phyloP scores from a whole-genome alignment of 192 early-diverging fungal genomes.

The Umbelopsis sp. region DNA sequence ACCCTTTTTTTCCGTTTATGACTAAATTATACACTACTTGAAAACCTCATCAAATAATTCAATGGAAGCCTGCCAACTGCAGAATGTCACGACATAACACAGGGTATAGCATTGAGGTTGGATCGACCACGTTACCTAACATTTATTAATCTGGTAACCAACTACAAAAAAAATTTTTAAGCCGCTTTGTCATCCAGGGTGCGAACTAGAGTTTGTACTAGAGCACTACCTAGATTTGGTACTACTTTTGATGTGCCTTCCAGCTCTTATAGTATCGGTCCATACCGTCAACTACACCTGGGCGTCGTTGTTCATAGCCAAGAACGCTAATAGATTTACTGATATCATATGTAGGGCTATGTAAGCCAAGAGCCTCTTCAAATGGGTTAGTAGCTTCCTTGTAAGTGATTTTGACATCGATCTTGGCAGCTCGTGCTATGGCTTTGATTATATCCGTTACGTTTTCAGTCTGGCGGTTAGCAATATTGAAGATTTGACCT shows the following conservation, averaged over 20 bases:
- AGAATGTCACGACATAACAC: neutral
- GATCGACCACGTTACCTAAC: neutral
- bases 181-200: neutral
- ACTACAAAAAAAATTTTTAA: neutral
- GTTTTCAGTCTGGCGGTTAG: conserved; percentile 31
- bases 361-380: conserved; percentile 1
- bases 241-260: neutral
- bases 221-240: too few relatives aligned
- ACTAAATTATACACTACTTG: too few relatives aligned
- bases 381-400: neutral
- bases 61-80: too few relatives aligned
- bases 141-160: neutral
- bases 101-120: neutral
- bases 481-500: conserved; percentile 36
- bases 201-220: neutral
- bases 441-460: conserved; percentile 26
- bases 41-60: too few relatives aligned
- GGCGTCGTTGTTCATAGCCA: neutral
- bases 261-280: neutral
- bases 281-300: conserved; percentile 16
- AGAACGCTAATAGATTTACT: neutral
- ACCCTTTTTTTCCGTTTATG: too few relatives aligned
- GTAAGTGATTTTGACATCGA: conserved; percentile 26
- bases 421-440: conserved; percentile 27
- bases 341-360: neutral